Percentiles rank a stretch among this genome's conserved stretches.
These are phyloP conservation scores for Sporobolomyces pararoseus DNA, from an alignment of 768 basidiomycete genomes.

Conservation along the genomic window DNA sequence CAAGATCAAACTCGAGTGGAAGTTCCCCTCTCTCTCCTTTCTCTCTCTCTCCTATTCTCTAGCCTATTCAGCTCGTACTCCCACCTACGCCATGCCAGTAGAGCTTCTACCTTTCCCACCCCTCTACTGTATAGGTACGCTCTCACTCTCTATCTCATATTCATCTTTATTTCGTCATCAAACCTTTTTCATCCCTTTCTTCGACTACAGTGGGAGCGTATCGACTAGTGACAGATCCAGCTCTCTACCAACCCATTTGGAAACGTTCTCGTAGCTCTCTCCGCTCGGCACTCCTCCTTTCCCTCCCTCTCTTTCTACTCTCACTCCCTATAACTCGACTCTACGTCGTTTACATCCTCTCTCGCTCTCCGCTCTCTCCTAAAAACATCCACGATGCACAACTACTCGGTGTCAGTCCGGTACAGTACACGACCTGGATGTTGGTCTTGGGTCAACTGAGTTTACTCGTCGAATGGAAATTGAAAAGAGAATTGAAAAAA, in stretches of 20 bases:
- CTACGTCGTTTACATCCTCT: slow-evolving; percentile 37
- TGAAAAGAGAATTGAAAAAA: slow-evolving; percentile 38
- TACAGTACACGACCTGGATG: slow-evolving; percentile 39
- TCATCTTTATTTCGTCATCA: background rate
- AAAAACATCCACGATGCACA: slow-evolving; percentile 32
- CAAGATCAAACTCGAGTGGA: too few species aligned
- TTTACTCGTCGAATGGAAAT: slow-evolving; percentile 36
- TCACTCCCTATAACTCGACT: slow-evolving; percentile 21
- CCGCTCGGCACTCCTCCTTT: slow-evolving; percentile 5
- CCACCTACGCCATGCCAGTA: too few species aligned
- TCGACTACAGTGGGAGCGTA: slow-evolving; percentile 36
- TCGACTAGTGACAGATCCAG: slow-evolving; percentile 29
- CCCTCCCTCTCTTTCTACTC: slow-evolving; percentile 14
- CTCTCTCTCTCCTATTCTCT: too few species aligned
- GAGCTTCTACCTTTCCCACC: slow-evolving; percentile 50
- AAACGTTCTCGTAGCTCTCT: slow-evolving; percentile 10
- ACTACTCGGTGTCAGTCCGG: slow-evolving; percentile 30
- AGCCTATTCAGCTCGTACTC: too few species aligned
- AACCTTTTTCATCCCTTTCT: background rate
- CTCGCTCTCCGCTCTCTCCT: slow-evolving; percentile 35
- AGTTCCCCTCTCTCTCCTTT: too few species aligned
- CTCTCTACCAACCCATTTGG: slow-evolving; percentile 37
- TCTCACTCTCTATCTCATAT: background rate
- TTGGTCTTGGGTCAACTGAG: slow-evolving; percentile 40
- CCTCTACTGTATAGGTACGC: slow-evolving; percentile 46